A percentile compares a stretch with the other conserved stretches of the same genome.
Evolutionary conservation across 1,139 yeast species (phyloP).

Genomic region (Suhomyces choctaworum): DNA sequence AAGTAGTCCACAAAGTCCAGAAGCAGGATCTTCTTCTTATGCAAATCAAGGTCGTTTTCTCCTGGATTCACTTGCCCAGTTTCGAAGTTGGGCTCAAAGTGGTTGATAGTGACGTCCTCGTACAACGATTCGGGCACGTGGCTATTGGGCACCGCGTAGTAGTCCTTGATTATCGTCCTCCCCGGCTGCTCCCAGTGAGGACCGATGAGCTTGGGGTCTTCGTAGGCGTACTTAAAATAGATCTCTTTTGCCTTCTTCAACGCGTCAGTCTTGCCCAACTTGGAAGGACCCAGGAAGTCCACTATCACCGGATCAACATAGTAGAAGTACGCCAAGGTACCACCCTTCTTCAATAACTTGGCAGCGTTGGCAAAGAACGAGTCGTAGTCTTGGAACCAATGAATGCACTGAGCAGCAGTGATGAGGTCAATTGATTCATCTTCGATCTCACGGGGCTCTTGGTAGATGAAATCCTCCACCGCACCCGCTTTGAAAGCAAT

Average conservation of each 20-base stretch:
- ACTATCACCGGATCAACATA: slow-evolving; percentile 44
- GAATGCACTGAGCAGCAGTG: slow-evolving; percentile 49
- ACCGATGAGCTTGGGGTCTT: slow-evolving; percentile 38
- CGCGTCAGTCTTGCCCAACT: slow-evolving; percentile 19
- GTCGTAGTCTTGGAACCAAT: slow-evolving; percentile 45
- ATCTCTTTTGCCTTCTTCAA: slow-evolving; percentile 26
- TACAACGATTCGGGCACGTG: slow-evolving; percentile 34
- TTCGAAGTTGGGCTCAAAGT: slow-evolving; percentile 25
- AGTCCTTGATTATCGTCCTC: slow-evolving; percentile 31
- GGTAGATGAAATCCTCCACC: slow-evolving; percentile 33
- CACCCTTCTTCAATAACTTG: slow-evolving; percentile 36
- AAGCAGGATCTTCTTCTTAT: slow-evolving; percentile 23
- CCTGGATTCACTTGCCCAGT: slow-evolving; percentile 15
- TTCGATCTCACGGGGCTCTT: slow-evolving; percentile 17
- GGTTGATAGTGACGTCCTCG: slow-evolving; percentile 28
- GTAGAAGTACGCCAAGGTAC: slow-evolving; percentile 45
- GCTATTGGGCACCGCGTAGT: slow-evolving; percentile 30
- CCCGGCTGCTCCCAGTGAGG: slow-evolving; percentile 52
- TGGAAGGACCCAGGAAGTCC: slow-evolving; percentile 25
- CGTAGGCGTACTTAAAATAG: slow-evolving; percentile 38
- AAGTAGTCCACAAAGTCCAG: slow-evolving; percentile 32
- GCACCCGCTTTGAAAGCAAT: slow-evolving; percentile 37
- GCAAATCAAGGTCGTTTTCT: slow-evolving; percentile 26
- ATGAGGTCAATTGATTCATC: slow-evolving; percentile 34
- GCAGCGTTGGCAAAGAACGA: slow-evolving; percentile 31